Conservation (phyloP, 805 yeast species). For the Yarrowia yakushimensis region DNA sequence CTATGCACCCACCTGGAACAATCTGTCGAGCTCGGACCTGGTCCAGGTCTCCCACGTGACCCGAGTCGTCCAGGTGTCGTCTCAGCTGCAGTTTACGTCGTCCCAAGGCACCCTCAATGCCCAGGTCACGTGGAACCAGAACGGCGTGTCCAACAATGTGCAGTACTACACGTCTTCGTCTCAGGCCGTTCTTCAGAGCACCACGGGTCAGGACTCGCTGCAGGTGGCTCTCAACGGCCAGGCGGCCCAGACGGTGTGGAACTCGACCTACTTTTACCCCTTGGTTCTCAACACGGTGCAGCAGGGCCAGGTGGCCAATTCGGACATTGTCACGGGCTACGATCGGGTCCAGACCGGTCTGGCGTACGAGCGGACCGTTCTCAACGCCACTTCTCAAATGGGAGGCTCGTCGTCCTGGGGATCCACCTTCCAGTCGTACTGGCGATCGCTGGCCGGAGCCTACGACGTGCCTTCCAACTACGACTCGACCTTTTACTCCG, state of each 20-base stretch:
- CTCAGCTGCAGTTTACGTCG: background rate
- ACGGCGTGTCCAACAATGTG: slow-evolving; percentile 3
- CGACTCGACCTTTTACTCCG: slow-evolving; percentile 1
- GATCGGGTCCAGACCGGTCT: background rate
- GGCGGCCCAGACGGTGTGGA: background rate
- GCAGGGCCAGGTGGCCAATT: background rate
- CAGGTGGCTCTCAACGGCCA: background rate
- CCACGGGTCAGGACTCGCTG: background rate
- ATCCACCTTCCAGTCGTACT: background rate
- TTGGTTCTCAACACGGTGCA: background rate
- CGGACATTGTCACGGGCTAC: slow-evolving; percentile 11
- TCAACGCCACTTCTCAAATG: background rate
- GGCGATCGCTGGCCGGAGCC: background rate
- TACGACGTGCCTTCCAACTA: background rate
- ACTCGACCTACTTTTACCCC: slow-evolving; percentile 16
- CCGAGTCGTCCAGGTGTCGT: background rate
- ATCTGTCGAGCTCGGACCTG: slow-evolving; percentile 1
- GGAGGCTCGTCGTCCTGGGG: background rate
- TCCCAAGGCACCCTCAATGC: background rate
- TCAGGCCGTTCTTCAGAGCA: slow-evolving; percentile 7
- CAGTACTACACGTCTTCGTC: slow-evolving; percentile 10
- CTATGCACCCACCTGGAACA: background rate
- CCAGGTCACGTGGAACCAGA: slow-evolving; percentile 15
- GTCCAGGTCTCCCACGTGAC: slow-evolving; percentile 13
- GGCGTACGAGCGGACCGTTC: background rate